These are phyloP conservation scores for Capsella bursapastoris DNA, from an alignment of 345 rosid species.

Conservation along the genomic window DNA sequence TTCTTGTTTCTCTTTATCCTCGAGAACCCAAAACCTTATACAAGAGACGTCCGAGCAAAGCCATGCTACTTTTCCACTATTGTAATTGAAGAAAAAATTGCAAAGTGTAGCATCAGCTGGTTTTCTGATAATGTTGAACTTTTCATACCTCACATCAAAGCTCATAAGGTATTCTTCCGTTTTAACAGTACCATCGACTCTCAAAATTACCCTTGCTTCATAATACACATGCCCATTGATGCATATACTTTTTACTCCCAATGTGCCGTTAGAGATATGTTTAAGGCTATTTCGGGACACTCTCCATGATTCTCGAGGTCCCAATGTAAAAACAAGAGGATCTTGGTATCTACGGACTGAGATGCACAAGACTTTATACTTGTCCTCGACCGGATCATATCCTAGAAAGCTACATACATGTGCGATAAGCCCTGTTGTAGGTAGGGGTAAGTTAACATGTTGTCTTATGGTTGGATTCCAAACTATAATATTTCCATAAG, in stretches of 20 bases:
- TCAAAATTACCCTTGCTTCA: not conserved
- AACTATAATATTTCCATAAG: not conserved
- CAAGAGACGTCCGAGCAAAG: not conserved
- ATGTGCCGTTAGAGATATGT: not conserved
- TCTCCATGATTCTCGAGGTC: slow-evolving; percentile 27
- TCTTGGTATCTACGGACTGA: not conserved
- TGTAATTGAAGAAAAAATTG: not conserved
- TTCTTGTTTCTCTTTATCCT: slow-evolving; percentile 26
- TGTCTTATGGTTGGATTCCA: slow-evolving; percentile 28
- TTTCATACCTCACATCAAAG: slow-evolving; percentile 29
- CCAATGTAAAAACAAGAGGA: slow-evolving; percentile 25
- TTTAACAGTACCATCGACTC: not conserved
- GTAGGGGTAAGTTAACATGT: not conserved
- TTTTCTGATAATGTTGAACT: not conserved
- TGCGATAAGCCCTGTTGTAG: not conserved
- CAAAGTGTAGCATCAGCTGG: not conserved
- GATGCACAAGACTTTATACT: slow-evolving; percentile 18
- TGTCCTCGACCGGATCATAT: slow-evolving; percentile 13
- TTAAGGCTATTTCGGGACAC: not conserved
- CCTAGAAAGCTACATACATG: not conserved
- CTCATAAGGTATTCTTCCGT: not conserved
- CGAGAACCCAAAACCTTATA: slow-evolving; percentile 27
- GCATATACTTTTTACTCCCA: not conserved
- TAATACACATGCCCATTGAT: slow-evolving; percentile 21
- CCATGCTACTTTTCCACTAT: slow-evolving; percentile 26